These are phyloP conservation scores for Citrullus mucosospermus DNA, from an alignment of 306 rosid species.

Conservation along the genomic window DNA sequence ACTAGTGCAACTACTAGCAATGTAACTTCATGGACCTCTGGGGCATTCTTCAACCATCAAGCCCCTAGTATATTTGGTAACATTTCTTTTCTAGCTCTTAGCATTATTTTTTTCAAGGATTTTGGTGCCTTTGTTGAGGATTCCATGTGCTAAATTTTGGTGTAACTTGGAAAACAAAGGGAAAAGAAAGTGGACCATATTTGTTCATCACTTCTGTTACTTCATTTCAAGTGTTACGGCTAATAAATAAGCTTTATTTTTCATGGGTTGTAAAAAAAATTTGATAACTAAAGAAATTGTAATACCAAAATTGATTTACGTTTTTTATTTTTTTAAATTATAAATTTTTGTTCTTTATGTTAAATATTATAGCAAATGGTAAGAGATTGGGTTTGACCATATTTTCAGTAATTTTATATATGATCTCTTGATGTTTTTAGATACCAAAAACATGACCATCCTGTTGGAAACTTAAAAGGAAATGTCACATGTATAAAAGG, in stretches of 20 bases:
- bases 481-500: background rate
- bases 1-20: constrained; percentile 21
- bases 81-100: constrained; percentile 12
- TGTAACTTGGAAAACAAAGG: background rate
- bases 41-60: constrained; percentile 25
- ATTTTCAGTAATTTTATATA: background rate
- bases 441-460: background rate
- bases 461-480: background rate
- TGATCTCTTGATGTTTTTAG: background rate
- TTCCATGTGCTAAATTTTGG: background rate
- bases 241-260: background rate
- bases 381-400: background rate
- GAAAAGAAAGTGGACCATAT: background rate
- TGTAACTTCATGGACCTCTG: constrained; percentile 49
- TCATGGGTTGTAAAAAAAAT: background rate
- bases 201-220: background rate
- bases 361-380: background rate
- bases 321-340: background rate
- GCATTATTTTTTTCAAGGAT: background rate
- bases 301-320: background rate
- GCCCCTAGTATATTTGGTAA: constrained; percentile 43
- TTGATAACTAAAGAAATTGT: background rate
- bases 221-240: background rate
- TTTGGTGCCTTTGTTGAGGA: background rate
- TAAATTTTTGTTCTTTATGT: background rate